Base-by-base conservation (phyloP, 768 basidiomycete genomes). In the Calocybe cyanea region DNA sequence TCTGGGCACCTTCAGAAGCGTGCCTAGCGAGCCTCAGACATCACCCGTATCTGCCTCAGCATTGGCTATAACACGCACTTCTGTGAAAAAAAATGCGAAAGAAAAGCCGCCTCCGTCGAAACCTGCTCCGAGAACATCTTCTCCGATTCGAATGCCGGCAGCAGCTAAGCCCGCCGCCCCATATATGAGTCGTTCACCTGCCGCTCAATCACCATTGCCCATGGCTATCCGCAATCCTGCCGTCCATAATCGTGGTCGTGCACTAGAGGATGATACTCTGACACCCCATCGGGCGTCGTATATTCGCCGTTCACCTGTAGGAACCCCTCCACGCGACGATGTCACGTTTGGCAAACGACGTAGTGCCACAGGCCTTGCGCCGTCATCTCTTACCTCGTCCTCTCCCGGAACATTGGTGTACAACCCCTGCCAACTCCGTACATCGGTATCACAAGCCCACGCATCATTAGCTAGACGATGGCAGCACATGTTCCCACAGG, bases 391-490 rank as follows among this genome's bases (percentile, higher is more conserved):
- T 1, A 61, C 75, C 5, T 74, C 78, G 4, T 77, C 78, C 10
- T 77, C 79, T 7, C 77, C 65, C 43, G 62, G 64, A 23, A 56
- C 65, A 14, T n/a, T n/a, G 25, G 69, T 76, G 7, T 69, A 77
- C 25, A 90, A 91, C 49, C 90, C 90, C 0, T 85, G 82, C 0
- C 80, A 78, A 35, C 82, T 81, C 1, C 71, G 74, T 34, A 64
- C 74, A 4, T 63, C 73, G 0, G 71, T 85, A 9, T 75, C 85
- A 0, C 77, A 83, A 46, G 68, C 76, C 0, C 83, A 87, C 50
- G 74, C 80, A 1, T 82, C 81, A 9, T 78, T 92, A n/a, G 90
- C 92, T 2, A 73, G 87, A 34, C 71, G 93, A 15, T 97, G 94
- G 93, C 83, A 94, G 53, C 91, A 95, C 59, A 77, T 86, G 49